Evolutionary conservation across 768 basidiomycete species (phyloP), one percentile per base, ranked within the genome.

Genomic region (Calvatia gigantea): DNA sequence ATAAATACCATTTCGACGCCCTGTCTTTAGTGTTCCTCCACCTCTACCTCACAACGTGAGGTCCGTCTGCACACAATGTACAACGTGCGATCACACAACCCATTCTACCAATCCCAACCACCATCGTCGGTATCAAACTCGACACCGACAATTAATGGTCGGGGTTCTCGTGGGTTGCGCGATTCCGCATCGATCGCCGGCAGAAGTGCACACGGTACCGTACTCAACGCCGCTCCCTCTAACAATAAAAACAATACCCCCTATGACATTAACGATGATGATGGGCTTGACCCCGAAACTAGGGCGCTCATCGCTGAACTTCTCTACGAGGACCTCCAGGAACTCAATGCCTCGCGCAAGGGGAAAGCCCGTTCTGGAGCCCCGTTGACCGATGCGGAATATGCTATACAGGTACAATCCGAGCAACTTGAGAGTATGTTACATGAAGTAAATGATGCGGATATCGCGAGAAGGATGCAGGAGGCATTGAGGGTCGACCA

Each of bases 401-500:
- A 73, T 6, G 83, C 83, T 0, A 65, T 79, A 6, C 67, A 69
- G 33, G 38, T 77, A 0, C 79, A 79, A 51, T 66, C 67, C 2
- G 69, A 76, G 27, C 69, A 72, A 14, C 50, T 78, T 4, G 55
- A 65, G 6, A 58, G 61, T 7, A 55, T 70, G 38, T 54, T 76
- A 3, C 61, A 59, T 0, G 39, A 64, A n/a, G 63, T 74, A 25
- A 63, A 67, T 2, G 80, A 82, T 57, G 54, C 65, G 12, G 65
- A 62, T 14, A 61, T 79, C 9, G 80, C 82, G 0, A 65, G 62
- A 51, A 80, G 76, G 54, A 58, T 83, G 7, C 70, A 69, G n/a
- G 60, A 60, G 4, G 77, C 79, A 3, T 59, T 78, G n/a, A 66
- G 65, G 15, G 60, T 64, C 0, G 77, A 79, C 46, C 63, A 54